phyloP scores from a whole-genome alignment of 1,284 basidiomycete genomes.

The Phellopilus nigrolimitatus region DNA sequence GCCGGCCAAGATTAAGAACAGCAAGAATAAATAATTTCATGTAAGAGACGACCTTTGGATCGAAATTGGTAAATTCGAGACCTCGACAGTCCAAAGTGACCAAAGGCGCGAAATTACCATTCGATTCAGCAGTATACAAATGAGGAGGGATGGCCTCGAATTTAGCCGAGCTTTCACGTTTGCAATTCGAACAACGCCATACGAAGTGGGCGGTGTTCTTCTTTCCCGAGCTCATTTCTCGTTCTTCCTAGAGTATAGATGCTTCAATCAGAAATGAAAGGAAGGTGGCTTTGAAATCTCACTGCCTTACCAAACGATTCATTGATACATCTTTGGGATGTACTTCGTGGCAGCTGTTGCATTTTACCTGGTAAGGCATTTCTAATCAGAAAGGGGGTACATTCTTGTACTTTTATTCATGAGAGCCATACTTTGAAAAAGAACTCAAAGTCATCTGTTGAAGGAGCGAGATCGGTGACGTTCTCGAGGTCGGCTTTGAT shows the following conservation, averaged over 20 bases:
- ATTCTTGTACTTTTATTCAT: not conserved
- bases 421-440: constrained; percentile 59
- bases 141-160: constrained; percentile 54
- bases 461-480: constrained; percentile 62
- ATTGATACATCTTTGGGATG: constrained; percentile 67
- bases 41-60: constrained; percentile 47
- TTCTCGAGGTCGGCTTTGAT: constrained; percentile 78
- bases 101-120: constrained; percentile 56
- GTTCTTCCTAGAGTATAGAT: constrained; percentile 47
- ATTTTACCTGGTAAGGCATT: constrained; percentile 55
- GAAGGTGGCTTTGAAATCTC: too few relatives aligned
- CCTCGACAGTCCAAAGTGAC: constrained; percentile 72
- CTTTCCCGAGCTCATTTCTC: constrained; percentile 58
- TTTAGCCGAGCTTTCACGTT: constrained; percentile 74
- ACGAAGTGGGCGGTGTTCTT: constrained; percentile 69
- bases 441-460: constrained; percentile 64
- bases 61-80: constrained; percentile 69
- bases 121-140: constrained; percentile 54
- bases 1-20: constrained; percentile 14
- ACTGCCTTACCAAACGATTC: constrained; percentile 62
- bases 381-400: not conserved
- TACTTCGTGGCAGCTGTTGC: constrained; percentile 68
- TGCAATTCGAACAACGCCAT: constrained; percentile 73
- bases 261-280: not conserved
- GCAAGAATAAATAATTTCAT: not conserved